Evolutionary conservation across 768 basidiomycete species (phyloP), one percentile per base, ranked within the genome.

Genomic region (Tylopilus subfusipes): DNA sequence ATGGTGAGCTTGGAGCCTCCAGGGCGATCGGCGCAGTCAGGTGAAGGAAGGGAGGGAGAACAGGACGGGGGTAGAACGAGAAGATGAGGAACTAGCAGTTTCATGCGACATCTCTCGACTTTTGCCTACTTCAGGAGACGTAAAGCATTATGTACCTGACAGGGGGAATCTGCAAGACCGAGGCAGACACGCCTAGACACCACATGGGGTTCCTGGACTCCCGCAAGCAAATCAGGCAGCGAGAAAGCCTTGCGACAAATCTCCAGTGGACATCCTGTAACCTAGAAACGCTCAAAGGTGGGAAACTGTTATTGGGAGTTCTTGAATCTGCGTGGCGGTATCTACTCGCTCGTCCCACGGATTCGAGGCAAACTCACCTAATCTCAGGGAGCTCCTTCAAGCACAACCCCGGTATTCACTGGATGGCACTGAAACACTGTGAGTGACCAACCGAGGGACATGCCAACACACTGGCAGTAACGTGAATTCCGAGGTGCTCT

Each of bases 1-100:
- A 65, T 68, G 50, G 59, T 58, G 14, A 65, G 63, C 50, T 67
- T 68, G 24, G 74, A 68, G 14, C 69, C 66, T 58, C 75, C 74
- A 19, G 62, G 58, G 24, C 66, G 72, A 34, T 67, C 63, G 31
- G 69, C 65, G 13, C 65, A 45, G 52, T 38, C 22, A 66, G 45
- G 27, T 49, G 51, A 29, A 65, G 60, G 48, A 12, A 61, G 22
- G 55, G 58, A 44, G 62, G 63, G 42, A 58, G 65, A 42, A 31
- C 24, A 51, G 52, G 44, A 53, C 46, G 30, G n/a, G 55, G 34
- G 11, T 36, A 18, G 51, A 42, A 29, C 52, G 42, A 51, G 50
- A 52, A 49, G 50, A 63, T 19, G 50, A 57, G 30, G 44, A 31
- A 42, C 25, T 24, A 33, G 53, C 29, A 39, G 43, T 49, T 43